Evolutionary conservation across 768 basidiomycete genomes (phyloP), one percentile per base, ranked within the genome.

Genomic region (Russula olivacea): DNA sequence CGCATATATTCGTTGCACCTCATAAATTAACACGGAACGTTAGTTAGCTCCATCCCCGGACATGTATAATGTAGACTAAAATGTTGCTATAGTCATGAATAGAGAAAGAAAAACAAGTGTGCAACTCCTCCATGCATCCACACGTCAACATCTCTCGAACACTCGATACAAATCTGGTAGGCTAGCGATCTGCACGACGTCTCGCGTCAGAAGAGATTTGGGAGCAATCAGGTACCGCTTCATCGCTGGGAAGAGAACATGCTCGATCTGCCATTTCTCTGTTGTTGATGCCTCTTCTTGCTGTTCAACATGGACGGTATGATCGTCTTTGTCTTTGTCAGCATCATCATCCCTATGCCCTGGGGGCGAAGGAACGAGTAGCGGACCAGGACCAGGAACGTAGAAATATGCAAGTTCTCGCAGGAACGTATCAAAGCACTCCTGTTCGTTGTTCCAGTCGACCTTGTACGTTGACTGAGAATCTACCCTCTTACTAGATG

Each of bases 381-480:
- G 69, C 0, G 71, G 61, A 1, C 79, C 68, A 3, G 83, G 83
- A 45, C 85, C 83, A 1, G 93, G 90, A 0, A 85, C 81, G 72
- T 97, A 93, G 76, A 98, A 98, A 72, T 48, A 91, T 2, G 94
- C 93, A 8, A 99, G 78, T 73, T 99, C 97, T 40, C 87, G 85
- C 32, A 96, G 77, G 71, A 98, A 89, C 0, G 85, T 81, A 21
- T 83, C 80, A 71, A 99, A 98, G 71, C 97, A 99, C 62, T 84
- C 87, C 32, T 77, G 77, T 71, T 99, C 97, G 0, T 81, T 79
- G 21, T 80, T 79, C 97, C 97, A 99, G 69, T 94, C 79, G 30
- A 98, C 93, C 90, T 98, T 19, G 23, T 32, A 25, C 19, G n/a
- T 23, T 58, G 36, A 30, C 51, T 43, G n/a, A 51, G 54, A 53